These are phyloP conservation scores for Mikania micrantha DNA, from an alignment of 129 eudicot genomes.

Conservation along the genomic window DNA sequence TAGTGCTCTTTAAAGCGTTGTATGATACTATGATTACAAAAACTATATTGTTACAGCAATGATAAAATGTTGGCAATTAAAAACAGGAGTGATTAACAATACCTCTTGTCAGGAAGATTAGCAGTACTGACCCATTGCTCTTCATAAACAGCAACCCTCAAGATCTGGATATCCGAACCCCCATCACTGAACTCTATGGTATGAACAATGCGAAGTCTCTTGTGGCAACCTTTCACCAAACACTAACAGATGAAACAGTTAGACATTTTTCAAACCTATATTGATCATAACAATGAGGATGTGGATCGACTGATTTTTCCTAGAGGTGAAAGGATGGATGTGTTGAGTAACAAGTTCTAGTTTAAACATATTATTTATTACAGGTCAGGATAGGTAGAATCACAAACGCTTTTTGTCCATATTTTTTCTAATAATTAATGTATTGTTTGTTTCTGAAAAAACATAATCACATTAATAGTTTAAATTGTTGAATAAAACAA, in stretches of 20 bases:
- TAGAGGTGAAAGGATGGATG: too few species aligned
- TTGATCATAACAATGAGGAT: not conserved
- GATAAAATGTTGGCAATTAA: not conserved
- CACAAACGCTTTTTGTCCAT: too few species aligned
- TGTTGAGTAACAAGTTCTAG: too few species aligned
- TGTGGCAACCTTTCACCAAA: constrained; percentile 99
- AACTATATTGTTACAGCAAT: not conserved
- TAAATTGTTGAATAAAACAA: not conserved
- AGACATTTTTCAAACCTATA: constrained; percentile 12
- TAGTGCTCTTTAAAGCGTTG: not conserved
- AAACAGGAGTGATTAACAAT: constrained; percentile 1
- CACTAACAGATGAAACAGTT: constrained; percentile 48
- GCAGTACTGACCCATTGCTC: constrained; percentile 95
- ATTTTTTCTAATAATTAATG: too few species aligned
- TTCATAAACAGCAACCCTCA: constrained; percentile 95
- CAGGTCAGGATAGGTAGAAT: too few species aligned
- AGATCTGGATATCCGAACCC: constrained; percentile 86
- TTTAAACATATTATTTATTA: too few species aligned
- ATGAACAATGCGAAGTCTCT: constrained; percentile 90
- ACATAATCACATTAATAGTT: too few species aligned
- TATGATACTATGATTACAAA: not conserved
- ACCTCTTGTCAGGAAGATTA: constrained; percentile 76
- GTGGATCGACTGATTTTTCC: not conserved
- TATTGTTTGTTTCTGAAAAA: too few species aligned
- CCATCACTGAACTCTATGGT: constrained; percentile 95